Evolutionary conservation across 2,329 filamentous ascomycete species (phyloP).

Genomic region (Metarhizium sp.): DNA sequence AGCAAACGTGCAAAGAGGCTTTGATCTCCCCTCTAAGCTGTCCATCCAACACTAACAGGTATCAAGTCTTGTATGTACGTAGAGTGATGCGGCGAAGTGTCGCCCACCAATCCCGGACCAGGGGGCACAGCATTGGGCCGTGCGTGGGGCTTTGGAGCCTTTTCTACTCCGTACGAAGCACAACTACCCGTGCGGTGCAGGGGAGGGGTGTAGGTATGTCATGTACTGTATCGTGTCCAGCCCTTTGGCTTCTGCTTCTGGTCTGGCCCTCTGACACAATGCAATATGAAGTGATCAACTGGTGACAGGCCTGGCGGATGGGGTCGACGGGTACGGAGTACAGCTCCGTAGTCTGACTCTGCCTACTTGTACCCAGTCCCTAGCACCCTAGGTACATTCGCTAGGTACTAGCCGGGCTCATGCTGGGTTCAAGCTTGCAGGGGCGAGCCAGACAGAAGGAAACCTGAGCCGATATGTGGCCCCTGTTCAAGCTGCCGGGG

Average conservation of each 20-base stretch:
- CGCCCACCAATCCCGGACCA: conserved; percentile 8
- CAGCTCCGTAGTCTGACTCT: neutral
- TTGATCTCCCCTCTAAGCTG: conserved; percentile 5
- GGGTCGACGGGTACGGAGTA: neutral
- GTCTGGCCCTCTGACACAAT: neutral
- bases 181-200: conserved; percentile 1
- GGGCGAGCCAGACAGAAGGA: conserved; percentile 1
- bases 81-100: conserved; percentile 10
- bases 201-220: neutral
- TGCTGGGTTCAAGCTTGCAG: neutral
- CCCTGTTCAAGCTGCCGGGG: neutral
- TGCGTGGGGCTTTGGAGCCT: conserved; percentile 9
- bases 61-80: neutral
- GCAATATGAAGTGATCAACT: neutral
- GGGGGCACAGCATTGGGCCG: conserved; percentile 11
- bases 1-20: conserved; percentile 14
- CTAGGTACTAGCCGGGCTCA: neutral
- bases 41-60: neutral
- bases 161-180: neutral
- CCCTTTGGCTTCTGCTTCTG: neutral
- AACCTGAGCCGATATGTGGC: neutral
- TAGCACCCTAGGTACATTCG: too few species aligned
- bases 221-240: neutral
- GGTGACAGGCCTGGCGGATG: neutral
- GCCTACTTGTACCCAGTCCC: too few species aligned